A percentile compares a stretch with the other conserved stretches of the same genome.
phyloP scores from a whole-genome alignment of 208 protist genomes.

The Borovskyia barvae region DNA sequence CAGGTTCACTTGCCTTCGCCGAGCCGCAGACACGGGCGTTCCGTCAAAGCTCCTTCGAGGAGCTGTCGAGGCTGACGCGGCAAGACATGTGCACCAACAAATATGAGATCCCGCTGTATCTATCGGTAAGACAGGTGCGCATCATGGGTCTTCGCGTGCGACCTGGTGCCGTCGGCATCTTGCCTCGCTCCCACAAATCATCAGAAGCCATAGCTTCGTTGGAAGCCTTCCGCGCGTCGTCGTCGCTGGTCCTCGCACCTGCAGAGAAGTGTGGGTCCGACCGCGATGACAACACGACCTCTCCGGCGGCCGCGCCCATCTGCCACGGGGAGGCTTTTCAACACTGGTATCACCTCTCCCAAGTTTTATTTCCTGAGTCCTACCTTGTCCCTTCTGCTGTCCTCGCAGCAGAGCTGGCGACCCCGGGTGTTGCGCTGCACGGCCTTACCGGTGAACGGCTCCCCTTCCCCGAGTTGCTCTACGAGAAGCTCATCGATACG shows the following conservation, averaged over 20 bases:
- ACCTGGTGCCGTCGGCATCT: conserved; percentile 26
- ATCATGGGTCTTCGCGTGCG: conserved; percentile 24
- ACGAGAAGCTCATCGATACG: conserved; percentile 15
- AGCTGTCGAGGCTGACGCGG: too few relatives aligned
- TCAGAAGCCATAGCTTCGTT: too few relatives aligned
- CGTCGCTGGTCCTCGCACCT: too few relatives aligned
- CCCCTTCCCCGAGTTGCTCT: conserved; percentile 26
- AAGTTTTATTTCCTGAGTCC: conserved; percentile 45
- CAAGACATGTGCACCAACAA: conserved; percentile 31
- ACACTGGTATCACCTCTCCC: conserved; percentile 83
- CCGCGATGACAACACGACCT: too few relatives aligned
- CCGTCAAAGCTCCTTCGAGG: too few relatives aligned
- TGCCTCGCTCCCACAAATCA: too few relatives aligned
- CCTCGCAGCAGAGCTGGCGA: conserved; percentile 35
- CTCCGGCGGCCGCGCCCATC: too few relatives aligned
- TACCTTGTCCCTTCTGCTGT: conserved; percentile 44
- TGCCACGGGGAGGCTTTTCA: too few relatives aligned
- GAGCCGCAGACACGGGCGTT: too few relatives aligned
- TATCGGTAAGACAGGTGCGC: conserved; percentile 10
- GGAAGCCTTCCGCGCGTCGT: too few relatives aligned
- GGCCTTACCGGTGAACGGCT: conserved; percentile 49
- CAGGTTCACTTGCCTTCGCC: too few relatives aligned
- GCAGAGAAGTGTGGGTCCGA: too few relatives aligned
- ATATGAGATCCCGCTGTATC: conserved; percentile 54
- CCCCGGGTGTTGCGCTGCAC: conserved; percentile 46